These are phyloP conservation scores for Mucor circinelloides DNA, from an alignment of 371 early-diverging fungal species.

Conservation along the genomic window DNA sequence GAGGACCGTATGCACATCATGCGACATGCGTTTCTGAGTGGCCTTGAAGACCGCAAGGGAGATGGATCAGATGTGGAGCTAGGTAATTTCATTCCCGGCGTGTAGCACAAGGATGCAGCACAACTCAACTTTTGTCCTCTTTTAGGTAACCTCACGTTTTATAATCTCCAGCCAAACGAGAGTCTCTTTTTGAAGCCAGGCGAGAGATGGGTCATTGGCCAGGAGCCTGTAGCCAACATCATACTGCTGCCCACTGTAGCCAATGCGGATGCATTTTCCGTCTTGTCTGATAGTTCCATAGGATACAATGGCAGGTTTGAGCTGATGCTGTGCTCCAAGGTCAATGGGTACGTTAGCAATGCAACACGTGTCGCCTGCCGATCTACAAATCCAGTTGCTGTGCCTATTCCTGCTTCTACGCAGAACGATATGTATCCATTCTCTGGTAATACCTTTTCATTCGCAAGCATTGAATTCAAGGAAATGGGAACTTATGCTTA, in stretches of 20 bases:
- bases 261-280: conserved; percentile 46
- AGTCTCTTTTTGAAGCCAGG: conserved; percentile 25
- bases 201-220: conserved; percentile 23
- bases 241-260: conserved; percentile 38
- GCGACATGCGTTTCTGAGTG: conserved; percentile 61
- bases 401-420: conserved; percentile 55
- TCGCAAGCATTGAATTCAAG: conserved; percentile 40
- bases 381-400: conserved; percentile 27
- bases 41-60: conserved; percentile 54
- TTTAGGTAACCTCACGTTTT: conserved; percentile 30
- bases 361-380: conserved; percentile 29
- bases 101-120: conserved; percentile 5
- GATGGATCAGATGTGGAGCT: conserved; percentile 39
- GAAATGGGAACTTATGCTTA: conserved; percentile 50
- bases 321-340: conserved; percentile 46
- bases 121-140: neutral
- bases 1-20: conserved; percentile 67
- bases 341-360: conserved; percentile 1
- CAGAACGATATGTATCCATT: conserved; percentile 31
- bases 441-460: conserved; percentile 47
- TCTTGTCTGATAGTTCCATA: conserved; percentile 49
- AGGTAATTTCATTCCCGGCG: conserved; percentile 17
- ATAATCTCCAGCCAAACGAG: conserved; percentile 14
- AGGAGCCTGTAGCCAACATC: conserved; percentile 12
- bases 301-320: conserved; percentile 41